Base-by-base conservation (phyloP, 768 basidiomycete species). In the Russula griseocarnosa region DNA sequence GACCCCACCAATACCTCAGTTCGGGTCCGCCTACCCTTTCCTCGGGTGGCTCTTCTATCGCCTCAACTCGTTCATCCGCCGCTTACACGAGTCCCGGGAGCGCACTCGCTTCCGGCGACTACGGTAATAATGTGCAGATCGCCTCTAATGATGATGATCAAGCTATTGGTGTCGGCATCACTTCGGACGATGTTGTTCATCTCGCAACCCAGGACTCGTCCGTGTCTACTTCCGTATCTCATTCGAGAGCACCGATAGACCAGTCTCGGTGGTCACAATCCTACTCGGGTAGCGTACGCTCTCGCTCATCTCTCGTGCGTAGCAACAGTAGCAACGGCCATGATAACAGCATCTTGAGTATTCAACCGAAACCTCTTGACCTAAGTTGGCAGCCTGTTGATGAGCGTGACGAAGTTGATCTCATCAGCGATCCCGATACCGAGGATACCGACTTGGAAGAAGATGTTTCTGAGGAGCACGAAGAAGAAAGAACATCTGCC, bases 31-130 rank as follows among this genome's bases (percentile, higher is more conserved):
- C 86, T 4, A 78, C 85, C 18, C 83, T 89, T 59, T 90, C 88
- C 3, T 87, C 87, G 5, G 82, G 82, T 47, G 83, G 83, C 51
- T 88, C 91, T 0, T 86, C 87, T 28, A 84, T 86, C 36, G 79
- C 81, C 1, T 90, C 88, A 5, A 83, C 87, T 8, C 82, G 89
- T 55, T 90, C 90, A 9, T 88, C 88, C 5, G 88, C 89, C 3
- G 88, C 89, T 5, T 90, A 90, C 71, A 87, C 88, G 26, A 86
- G 81, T 74, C 83, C 84, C 22, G 86, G 86, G 60, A 87, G 86
- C 73, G 79, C 82, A 22, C 72, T 83, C 50, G 76, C 80, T 28
- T 83, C 84, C 47, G 79, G 79, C 44, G 89, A 91, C 74, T 85
- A 81, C 59, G 79, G 80, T 6, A 67, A 57, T 24, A 82, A 86